Percentiles rank a stretch among this genome's conserved stretches.
Evolutionary conservation across 2,329 filamentous ascomycete genomes (phyloP).

Genomic region (Trichoderma harzianum): DNA sequence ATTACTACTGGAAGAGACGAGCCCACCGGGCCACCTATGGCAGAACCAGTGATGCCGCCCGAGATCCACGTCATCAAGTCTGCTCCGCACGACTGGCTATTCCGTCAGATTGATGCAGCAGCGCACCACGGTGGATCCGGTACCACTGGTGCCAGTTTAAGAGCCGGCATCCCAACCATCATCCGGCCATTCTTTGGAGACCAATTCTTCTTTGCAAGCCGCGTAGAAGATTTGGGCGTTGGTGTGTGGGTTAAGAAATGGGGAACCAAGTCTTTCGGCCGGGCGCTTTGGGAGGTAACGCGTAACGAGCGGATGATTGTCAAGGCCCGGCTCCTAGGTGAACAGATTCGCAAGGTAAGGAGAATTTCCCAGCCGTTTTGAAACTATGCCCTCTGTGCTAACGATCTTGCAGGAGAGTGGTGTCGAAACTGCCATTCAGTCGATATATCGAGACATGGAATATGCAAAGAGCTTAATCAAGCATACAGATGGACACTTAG

Average conservation of each 20-base stretch:
- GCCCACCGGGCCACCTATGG: constrained; percentile 47
- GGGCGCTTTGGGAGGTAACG: constrained; percentile 87
- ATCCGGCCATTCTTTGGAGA: constrained; percentile 97
- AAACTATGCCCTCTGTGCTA: constrained; percentile 22
- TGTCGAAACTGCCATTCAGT: constrained; percentile 85
- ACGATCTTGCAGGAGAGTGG: constrained; percentile 68
- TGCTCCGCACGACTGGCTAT: constrained; percentile 95
- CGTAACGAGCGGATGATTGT: constrained; percentile 87
- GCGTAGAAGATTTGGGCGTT: constrained; percentile 90
- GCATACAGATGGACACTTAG: constrained; percentile 45
- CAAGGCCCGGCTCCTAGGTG: constrained; percentile 77
- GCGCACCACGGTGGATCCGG: constrained; percentile 93
- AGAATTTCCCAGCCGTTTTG: neutral
- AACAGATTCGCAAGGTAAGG: constrained; percentile 80
- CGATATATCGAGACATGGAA: constrained; percentile 90
- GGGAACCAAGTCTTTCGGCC: constrained; percentile 79
- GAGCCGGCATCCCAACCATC: constrained; percentile 89
- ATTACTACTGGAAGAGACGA: constrained; percentile 48
- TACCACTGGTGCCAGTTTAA: constrained; percentile 87
- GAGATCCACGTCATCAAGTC: constrained; percentile 87
- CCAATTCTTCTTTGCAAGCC: constrained; percentile 89
- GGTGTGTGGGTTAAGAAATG: constrained; percentile 86
- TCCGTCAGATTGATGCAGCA: constrained; percentile 87
- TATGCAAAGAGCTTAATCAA: constrained; percentile 84
- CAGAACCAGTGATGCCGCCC: constrained; percentile 64